Evolutionary conservation across 2,329 filamentous ascomycete species (phyloP).

Genomic region (Penicillium verrucosum): DNA sequence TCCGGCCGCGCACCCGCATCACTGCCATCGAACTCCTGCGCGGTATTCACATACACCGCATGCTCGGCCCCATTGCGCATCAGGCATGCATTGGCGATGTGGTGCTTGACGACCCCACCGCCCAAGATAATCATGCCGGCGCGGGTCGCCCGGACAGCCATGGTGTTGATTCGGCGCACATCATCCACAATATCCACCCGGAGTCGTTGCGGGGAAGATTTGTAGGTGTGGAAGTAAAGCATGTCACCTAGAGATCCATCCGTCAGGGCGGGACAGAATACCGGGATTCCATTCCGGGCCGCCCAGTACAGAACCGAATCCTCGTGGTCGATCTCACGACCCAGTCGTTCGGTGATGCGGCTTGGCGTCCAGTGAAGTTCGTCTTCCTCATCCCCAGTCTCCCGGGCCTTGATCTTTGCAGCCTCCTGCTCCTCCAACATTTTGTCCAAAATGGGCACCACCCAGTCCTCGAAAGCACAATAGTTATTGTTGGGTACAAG

Average conservation of each 20-base stretch:
- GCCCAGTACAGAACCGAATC: slow-evolving; percentile 95
- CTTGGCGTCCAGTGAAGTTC: slow-evolving; percentile 89
- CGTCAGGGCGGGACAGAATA: slow-evolving; percentile 94
- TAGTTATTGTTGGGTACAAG: slow-evolving; percentile 97
- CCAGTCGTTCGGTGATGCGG: slow-evolving; percentile 83
- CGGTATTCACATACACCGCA: slow-evolving; percentile 97
- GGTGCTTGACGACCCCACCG: slow-evolving; percentile 94
- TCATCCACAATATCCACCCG: slow-evolving; percentile 91
- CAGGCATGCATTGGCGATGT: slow-evolving; percentile 94
- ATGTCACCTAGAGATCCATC: slow-evolving; percentile 96
- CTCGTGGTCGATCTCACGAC: slow-evolving; percentile 91
- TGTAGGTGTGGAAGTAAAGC: slow-evolving; percentile 98
- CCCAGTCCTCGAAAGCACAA: slow-evolving; percentile 96
- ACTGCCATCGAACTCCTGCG: slow-evolving; percentile 94
- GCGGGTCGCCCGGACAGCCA: slow-evolving; percentile 80
- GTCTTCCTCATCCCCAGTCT: slow-evolving; percentile 52
- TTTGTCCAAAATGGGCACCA: slow-evolving; percentile 87
- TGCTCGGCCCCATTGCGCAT: slow-evolving; percentile 98
- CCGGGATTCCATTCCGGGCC: slow-evolving; percentile 91
- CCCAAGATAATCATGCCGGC: slow-evolving; percentile 95
- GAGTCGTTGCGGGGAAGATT: slow-evolving; percentile 74
- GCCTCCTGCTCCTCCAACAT: slow-evolving; percentile 94
- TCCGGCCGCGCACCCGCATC: slow-evolving; percentile 93
- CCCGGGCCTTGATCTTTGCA: slow-evolving; percentile 56
- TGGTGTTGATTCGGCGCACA: slow-evolving; percentile 86